Evolutionary conservation across 2,329 filamentous ascomycete species (phyloP).

Genomic region (Ascochyta koolunga): DNA sequence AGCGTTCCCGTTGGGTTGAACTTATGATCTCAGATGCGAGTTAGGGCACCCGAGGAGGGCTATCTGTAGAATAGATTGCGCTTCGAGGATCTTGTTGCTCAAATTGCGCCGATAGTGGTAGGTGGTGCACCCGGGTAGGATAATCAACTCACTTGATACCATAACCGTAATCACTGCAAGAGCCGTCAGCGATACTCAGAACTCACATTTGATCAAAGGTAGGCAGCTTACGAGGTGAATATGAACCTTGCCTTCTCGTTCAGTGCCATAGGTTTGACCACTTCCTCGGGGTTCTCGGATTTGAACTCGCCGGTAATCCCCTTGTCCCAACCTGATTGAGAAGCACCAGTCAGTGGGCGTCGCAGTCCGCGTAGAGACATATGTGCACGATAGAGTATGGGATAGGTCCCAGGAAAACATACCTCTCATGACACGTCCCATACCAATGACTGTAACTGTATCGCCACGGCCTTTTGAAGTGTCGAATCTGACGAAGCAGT

Average conservation of each 20-base stretch:
- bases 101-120: constrained; percentile 3
- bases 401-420: constrained; percentile 33
- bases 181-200: constrained; percentile 23
- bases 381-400: too few species aligned
- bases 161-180: constrained; percentile 46
- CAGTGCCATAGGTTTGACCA: constrained; percentile 71
- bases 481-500: constrained; percentile 72
- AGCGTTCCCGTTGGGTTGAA: too few species aligned
- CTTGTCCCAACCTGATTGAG: constrained; percentile 60
- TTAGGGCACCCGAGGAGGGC: too few species aligned
- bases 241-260: constrained; percentile 88
- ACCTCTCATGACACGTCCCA: constrained; percentile 88
- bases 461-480: constrained; percentile 78
- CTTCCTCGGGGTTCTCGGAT: constrained; percentile 10
- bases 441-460: constrained; percentile 79
- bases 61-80: neutral
- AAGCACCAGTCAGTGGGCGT: neutral
- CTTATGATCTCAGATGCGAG: too few species aligned
- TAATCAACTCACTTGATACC: constrained; percentile 42
- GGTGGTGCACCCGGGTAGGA: neutral
- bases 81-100: constrained; percentile 2
- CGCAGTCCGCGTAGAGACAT: neutral
- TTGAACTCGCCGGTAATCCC: constrained; percentile 64
- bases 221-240: constrained; percentile 70
- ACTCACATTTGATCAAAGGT: neutral